Percentiles rank a stretch among this genome's conserved stretches.
phyloP scores from a whole-genome alignment of 192 early-diverging fungal species.

The Coemansia sp. region DNA sequence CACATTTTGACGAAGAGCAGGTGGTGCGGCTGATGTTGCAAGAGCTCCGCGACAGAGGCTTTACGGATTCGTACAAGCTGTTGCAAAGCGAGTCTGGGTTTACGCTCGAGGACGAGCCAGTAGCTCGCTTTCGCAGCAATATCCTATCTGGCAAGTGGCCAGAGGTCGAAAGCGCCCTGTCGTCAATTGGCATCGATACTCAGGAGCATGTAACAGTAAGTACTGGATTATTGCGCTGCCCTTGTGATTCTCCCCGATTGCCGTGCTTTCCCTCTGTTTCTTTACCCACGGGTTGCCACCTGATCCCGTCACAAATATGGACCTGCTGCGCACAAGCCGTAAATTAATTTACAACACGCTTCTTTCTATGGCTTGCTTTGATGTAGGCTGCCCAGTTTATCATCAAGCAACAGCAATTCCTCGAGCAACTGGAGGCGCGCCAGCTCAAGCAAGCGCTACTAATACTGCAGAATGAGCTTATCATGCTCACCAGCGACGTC shows the following conservation, averaged over 20 bases:
- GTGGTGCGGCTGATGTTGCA: slow-evolving; percentile 88
- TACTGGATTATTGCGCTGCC: not conserved
- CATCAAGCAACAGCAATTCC: slow-evolving; percentile 84
- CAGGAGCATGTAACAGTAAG: slow-evolving; percentile 21
- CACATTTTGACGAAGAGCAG: slow-evolving; percentile 60
- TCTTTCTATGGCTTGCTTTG: not conserved
- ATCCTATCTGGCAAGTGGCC: slow-evolving; percentile 80
- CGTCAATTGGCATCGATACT: slow-evolving; percentile 33
- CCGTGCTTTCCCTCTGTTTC: slow-evolving; percentile 5
- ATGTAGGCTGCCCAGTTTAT: slow-evolving; percentile 61
- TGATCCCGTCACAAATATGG: not conserved
- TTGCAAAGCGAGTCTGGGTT: slow-evolving; percentile 82
- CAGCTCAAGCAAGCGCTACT: slow-evolving; percentile 70
- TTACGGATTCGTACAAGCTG: slow-evolving; percentile 62
- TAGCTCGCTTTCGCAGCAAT: slow-evolving; percentile 66
- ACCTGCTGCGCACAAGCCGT: not conserved
- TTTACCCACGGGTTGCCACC: slow-evolving; percentile 5
- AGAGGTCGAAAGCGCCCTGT: slow-evolving; percentile 60
- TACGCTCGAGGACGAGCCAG: slow-evolving; percentile 68
- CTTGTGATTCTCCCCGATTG: not conserved
- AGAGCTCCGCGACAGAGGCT: slow-evolving; percentile 78
- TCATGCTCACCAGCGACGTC: slow-evolving; percentile 66
- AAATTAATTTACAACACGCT: not conserved
- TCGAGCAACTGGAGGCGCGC: slow-evolving; percentile 77
- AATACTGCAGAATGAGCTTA: slow-evolving; percentile 78